Evolutionary conservation across 1,284 basidiomycete genomes (phyloP), one percentile per base, ranked within the genome.

Genomic region (Melampsora abietis-canadensis): DNA sequence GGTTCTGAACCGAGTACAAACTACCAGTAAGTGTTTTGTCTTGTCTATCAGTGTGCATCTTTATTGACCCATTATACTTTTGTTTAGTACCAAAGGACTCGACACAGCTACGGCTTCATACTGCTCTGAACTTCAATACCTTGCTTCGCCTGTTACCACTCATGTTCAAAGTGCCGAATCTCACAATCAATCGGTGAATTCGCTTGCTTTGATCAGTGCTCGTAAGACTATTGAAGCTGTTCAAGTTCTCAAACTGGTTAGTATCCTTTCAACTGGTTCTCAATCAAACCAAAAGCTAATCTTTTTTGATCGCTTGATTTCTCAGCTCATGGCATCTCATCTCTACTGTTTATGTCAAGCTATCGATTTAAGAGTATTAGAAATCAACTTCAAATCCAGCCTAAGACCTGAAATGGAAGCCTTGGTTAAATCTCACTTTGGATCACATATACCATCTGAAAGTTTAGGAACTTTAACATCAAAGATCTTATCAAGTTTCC

Each of bases 41-140:
- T 10, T 8, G 3, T 44, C 1, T 21, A 34, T 34, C 37, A 40
- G 10, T 40, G 10, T n/a, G n/a, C n/a, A n/a, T n/a, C n/a, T n/a
- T n/a, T n/a, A n/a, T n/a, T n/a, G n/a, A n/a, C n/a, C n/a, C n/a
- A n/a, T n/a, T 40, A 40, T 40, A 40, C 10, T 67, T 8, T n/a
- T 34, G 17, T 51, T 19, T 4, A 54, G 51, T 48, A 72, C 85
- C 54, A 94, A 94, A 82, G 92, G 92, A 6, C 83, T 92, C 67
- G 92, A 94, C 80, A 93, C 94, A 77, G 90, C 88, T 40, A 86
- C 87, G 14, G 91, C 91, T 1, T 87, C 90, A 0, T 92, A 92
- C 78, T 86, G 88, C 2, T 86, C 88, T 40, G 92, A 94, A 82
- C 85, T 94, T 31, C 91, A 90, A 30, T 89, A 87, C 81, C 86